Evolutionary conservation across 768 basidiomycete genomes (phyloP), one percentile per base, ranked within the genome.

Genomic region (Lactifluus hygrophoroides): DNA sequence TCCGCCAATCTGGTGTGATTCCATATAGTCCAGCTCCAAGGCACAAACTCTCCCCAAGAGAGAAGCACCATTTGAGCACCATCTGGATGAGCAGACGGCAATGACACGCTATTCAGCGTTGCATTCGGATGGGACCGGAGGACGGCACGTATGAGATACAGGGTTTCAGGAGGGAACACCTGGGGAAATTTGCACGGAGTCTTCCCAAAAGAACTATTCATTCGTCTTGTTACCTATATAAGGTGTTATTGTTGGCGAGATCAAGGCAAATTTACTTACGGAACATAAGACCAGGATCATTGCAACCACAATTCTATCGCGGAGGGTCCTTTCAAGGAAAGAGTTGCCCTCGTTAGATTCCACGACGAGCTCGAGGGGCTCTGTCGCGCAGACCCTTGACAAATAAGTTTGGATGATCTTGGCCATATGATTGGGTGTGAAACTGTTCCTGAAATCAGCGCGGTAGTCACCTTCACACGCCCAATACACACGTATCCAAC

Each of bases 1-100:
- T 81, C 69, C 28, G 77, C 73, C 38, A 72, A 67, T 21, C 80
- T 75, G 57, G 73, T 71, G 64, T 87, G 85, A 47, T 71, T 67
- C 84, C 85, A 89, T 7, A 76, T 68, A 11, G 66, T 69, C 86
- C 88, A 90, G 54, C 74, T 74, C 86, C 87, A 88, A 1, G 78
- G 76, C 3, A 85, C 67, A 11, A 77, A 70, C 11, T 74, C 62
- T 30, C 81, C 80, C 81, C 83, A 88, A 59, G 71, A 71, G n/a
- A 86, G 54, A n/a, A 89, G 66, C 21, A 85, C 73, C 6, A 47
- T 68, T 57, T 79, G 77, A 11, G 84, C 69, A 45, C 65, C 56
- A 66, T 82, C 78, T 6, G 77, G 67, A 9, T 14, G 27, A 35
- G 27, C 34, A 34, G 60, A 56, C 2, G 66, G 52, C 1, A 47